phyloP scores from a whole-genome alignment of 2,329 filamentous ascomycete genomes.

The Botrytis fragariae region DNA sequence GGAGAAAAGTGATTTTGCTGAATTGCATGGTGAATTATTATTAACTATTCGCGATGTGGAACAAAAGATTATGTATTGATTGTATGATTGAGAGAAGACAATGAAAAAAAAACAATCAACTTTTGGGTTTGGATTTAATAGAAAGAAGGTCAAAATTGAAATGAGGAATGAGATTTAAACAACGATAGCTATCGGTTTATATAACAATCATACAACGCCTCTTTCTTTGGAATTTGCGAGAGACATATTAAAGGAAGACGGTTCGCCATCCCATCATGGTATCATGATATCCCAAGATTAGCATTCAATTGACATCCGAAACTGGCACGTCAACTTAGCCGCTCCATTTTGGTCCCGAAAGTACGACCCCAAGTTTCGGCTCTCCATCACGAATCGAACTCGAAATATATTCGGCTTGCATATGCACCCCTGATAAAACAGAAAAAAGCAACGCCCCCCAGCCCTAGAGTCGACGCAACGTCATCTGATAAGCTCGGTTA shows the following conservation, averaged over 20 bases:
- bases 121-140: neutral
- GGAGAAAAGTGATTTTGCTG: constrained; percentile 28
- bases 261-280: neutral
- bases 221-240: neutral
- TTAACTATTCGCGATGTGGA: neutral
- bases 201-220: neutral
- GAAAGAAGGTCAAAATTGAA: neutral
- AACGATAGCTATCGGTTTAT: neutral
- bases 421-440: neutral
- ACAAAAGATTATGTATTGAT: neutral
- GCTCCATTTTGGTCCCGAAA: neutral
- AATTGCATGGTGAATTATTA: constrained; percentile 35
- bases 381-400: neutral
- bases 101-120: neutral
- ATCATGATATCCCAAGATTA: neutral
- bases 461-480: neutral
- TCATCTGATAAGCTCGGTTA: constrained; percentile 14
- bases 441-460: neutral
- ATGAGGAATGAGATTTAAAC: neutral
- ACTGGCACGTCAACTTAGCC: neutral
- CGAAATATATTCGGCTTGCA: neutral
- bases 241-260: neutral
- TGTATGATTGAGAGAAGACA: neutral
- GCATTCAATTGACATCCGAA: neutral
- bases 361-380: constrained; percentile 11